Evolutionary conservation across 2,329 filamentous ascomycete species (phyloP).

Genomic region (Lecanicillium sp.): DNA sequence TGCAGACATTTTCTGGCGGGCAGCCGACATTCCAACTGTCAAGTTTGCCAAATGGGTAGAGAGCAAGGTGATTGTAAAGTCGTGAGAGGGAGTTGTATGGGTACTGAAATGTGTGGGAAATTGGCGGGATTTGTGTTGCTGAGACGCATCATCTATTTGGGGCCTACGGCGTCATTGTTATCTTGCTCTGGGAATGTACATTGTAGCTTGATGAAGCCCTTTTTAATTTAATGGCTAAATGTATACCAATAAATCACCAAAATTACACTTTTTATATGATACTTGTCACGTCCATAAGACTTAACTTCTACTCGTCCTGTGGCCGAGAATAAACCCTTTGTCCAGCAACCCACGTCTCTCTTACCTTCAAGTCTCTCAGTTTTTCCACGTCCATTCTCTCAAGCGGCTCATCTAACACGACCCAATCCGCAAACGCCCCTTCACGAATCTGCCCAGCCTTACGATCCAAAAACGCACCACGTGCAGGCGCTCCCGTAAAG

Average conservation of each 20-base stretch:
- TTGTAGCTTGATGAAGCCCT: too few species aligned
- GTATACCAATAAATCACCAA: too few species aligned
- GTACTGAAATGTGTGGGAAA: neutral
- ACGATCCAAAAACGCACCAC: slow-evolving; percentile 50
- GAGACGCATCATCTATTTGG: too few species aligned
- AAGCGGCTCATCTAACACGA: slow-evolving; percentile 55
- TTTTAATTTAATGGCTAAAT: too few species aligned
- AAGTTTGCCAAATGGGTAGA: slow-evolving; percentile 50
- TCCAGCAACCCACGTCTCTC: slow-evolving; percentile 62
- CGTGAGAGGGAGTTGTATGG: slow-evolving; percentile 10
- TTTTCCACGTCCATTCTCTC: slow-evolving; percentile 40
- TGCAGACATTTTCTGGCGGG: slow-evolving; percentile 48
- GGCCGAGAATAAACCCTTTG: slow-evolving; percentile 32
- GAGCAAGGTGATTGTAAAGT: slow-evolving; percentile 27
- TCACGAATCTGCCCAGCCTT: slow-evolving; percentile 49
- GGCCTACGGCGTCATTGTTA: too few species aligned
- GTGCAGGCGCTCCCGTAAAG: slow-evolving; percentile 52
- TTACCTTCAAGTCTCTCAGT: slow-evolving; percentile 45
- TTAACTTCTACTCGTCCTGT: too few species aligned
- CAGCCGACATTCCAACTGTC: slow-evolving; percentile 47
- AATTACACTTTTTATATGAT: too few species aligned
- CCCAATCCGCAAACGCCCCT: slow-evolving; percentile 61
- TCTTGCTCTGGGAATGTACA: too few species aligned
- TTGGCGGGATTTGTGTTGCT: neutral
- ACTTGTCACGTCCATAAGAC: too few species aligned